phyloP scores from a whole-genome alignment of 1,284 basidiomycete species.

The Exsudoporus floridanus region DNA sequence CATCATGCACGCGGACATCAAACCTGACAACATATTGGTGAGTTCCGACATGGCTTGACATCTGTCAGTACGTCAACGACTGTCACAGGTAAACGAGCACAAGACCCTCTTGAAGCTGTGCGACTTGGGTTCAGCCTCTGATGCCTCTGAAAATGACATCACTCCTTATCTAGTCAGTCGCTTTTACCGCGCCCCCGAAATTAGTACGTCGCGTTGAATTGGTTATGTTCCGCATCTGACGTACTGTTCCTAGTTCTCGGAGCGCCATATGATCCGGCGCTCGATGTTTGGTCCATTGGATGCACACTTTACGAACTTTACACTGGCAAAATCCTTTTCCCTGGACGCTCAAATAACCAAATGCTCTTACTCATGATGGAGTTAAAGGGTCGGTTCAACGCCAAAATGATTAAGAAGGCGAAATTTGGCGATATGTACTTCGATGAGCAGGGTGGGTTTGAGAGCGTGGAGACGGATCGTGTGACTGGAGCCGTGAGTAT shows the following conservation, averaged over 20 bases:
- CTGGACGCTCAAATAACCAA: slow-evolving; percentile 95
- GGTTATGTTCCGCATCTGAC: slow-evolving; percentile 17
- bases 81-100: slow-evolving; percentile 82
- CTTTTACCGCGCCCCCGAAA: slow-evolving; percentile 98
- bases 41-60: slow-evolving; percentile 31
- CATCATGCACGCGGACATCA: slow-evolving; percentile 98
- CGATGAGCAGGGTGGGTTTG: slow-evolving; percentile 85
- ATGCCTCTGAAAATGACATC: slow-evolving; percentile 93
- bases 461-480: slow-evolving; percentile 79
- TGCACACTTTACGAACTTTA: slow-evolving; percentile 98
- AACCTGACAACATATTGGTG: slow-evolving; percentile 94
- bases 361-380: slow-evolving; percentile 98
- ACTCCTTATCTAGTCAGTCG: slow-evolving; percentile 97
- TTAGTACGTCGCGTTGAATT: slow-evolving; percentile 64
- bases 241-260: slow-evolving; percentile 72
- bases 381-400: slow-evolving; percentile 90
- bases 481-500: slow-evolving; percentile 76
- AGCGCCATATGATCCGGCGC: slow-evolving; percentile 87
- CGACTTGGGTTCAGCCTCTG: slow-evolving; percentile 94
- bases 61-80: slow-evolving; percentile 13
- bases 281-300: slow-evolving; percentile 97
- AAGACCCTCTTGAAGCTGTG: slow-evolving; percentile 95
- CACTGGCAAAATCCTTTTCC: slow-evolving; percentile 98
- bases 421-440: slow-evolving; percentile 92
- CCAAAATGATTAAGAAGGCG: slow-evolving; percentile 92